Conservation (phyloP, 495 filamentous ascomycete genomes). For the Aspergillus saccharolyticus region DNA sequence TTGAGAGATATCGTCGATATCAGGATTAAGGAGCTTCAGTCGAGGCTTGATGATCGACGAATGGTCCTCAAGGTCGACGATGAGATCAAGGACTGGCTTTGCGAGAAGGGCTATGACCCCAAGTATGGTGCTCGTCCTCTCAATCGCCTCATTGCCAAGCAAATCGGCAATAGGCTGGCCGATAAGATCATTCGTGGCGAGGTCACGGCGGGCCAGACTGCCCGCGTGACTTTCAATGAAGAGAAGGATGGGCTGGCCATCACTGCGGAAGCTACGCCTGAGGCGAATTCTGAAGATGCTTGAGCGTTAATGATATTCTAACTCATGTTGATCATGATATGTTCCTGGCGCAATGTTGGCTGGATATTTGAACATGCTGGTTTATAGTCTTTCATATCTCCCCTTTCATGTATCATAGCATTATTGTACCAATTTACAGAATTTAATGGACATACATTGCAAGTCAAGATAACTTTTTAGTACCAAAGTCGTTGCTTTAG, state of each 20-base stretch:
- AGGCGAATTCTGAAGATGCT: slow-evolving; percentile 9
- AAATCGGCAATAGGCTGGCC: slow-evolving; percentile 83
- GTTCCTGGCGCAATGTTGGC: neutral
- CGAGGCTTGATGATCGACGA: slow-evolving; percentile 76
- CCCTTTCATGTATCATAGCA: slow-evolving; percentile 14
- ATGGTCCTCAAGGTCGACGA: slow-evolving; percentile 69
- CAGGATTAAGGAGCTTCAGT: slow-evolving; percentile 76
- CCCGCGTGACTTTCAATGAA: slow-evolving; percentile 57
- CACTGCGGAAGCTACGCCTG: slow-evolving; percentile 12
- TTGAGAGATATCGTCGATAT: slow-evolving; percentile 93
- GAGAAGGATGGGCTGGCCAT: slow-evolving; percentile 35
- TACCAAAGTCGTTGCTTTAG: neutral
- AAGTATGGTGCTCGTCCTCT: slow-evolving; percentile 89
- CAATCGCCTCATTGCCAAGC: slow-evolving; percentile 81
- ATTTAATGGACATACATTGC: slow-evolving; percentile 1
- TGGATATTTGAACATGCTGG: neutral
- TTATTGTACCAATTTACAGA: slow-evolving; percentile 19
- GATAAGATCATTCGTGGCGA: slow-evolving; percentile 88
- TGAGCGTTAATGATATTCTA: neutral
- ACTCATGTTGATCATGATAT: slow-evolving; percentile 1
- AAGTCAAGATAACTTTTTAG: neutral
- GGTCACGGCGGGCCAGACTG: slow-evolving; percentile 67
- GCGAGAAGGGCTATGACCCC: slow-evolving; percentile 82
- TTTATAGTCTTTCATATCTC: neutral
- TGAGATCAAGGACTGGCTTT: slow-evolving; percentile 77